Conservation (phyloP, 1,139 yeast species). For the Pichiaceae sp. region DNA sequence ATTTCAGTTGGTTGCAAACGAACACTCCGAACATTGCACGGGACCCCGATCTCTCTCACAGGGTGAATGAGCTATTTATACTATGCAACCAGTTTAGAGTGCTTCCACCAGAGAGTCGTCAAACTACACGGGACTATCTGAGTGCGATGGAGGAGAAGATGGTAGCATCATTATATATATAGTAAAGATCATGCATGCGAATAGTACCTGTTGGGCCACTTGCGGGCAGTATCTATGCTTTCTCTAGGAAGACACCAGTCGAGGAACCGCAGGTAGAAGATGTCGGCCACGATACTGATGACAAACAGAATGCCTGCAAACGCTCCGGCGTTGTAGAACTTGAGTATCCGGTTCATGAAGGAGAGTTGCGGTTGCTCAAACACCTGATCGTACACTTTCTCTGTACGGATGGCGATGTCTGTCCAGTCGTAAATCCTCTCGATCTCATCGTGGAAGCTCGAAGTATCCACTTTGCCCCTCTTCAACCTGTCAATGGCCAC, state of each 20-base stretch:
- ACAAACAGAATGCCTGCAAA: slow-evolving; percentile 83
- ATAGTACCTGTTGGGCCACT: slow-evolving; percentile 53
- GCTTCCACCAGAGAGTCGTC: not conserved
- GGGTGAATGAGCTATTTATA: not conserved
- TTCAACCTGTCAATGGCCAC: slow-evolving; percentile 55
- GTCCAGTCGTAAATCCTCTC: slow-evolving; percentile 87
- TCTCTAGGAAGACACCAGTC: slow-evolving; percentile 66
- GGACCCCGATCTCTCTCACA: too few relatives aligned
- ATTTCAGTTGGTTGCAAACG: not conserved
- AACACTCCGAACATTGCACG: not conserved
- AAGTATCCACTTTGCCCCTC: slow-evolving; percentile 57
- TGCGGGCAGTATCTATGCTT: slow-evolving; percentile 60
- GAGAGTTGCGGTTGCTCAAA: slow-evolving; percentile 26
- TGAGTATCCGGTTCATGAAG: slow-evolving; percentile 42
- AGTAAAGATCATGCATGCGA: not conserved
- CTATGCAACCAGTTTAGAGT: not conserved
- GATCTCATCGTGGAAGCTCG: slow-evolving; percentile 70
- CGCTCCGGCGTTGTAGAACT: slow-evolving; percentile 66
- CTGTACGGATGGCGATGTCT: slow-evolving; percentile 82
- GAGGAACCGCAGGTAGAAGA: slow-evolving; percentile 50
- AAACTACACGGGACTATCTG: not conserved
- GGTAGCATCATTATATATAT: not conserved
- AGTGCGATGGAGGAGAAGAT: not conserved
- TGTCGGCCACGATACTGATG: slow-evolving; percentile 72
- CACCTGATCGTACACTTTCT: slow-evolving; percentile 58